Percentiles rank a stretch among this genome's conserved stretches.
These are phyloP conservation scores for Gaultheria prostrata DNA, from an alignment of 148 eudicot genomes.

Conservation along the genomic window DNA sequence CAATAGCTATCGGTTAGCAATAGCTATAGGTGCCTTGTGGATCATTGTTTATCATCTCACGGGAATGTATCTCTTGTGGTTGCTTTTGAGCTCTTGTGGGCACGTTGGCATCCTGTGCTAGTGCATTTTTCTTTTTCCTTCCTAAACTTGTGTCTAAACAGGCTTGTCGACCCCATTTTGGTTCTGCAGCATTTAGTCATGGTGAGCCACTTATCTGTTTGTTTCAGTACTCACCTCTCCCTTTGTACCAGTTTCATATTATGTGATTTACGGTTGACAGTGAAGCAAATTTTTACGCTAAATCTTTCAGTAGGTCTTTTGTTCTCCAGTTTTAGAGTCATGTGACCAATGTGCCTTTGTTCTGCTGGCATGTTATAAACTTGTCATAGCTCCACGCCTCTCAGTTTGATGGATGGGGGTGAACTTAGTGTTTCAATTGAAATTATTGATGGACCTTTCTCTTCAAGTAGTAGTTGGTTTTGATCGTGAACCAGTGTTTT, in stretches of 20 bases:
- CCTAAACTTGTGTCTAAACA: slow-evolving; percentile 6
- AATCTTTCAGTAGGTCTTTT: slow-evolving; percentile 20
- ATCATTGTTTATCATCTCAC: slow-evolving; percentile 14
- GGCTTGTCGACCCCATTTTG: slow-evolving; percentile 12
- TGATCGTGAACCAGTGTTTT: neutral
- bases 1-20: slow-evolving; percentile 23
- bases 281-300: slow-evolving; percentile 13
- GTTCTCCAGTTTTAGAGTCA: slow-evolving; percentile 25
- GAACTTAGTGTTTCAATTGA: neutral
- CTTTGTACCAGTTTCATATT: slow-evolving; percentile 13
- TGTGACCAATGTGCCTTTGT: slow-evolving; percentile 23
- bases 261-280: slow-evolving; percentile 28
- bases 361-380: slow-evolving; percentile 18
- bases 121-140: slow-evolving; percentile 3
- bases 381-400: slow-evolving; percentile 2
- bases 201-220: slow-evolving; percentile 2
- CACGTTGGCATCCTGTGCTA: slow-evolving; percentile 17
- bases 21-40: slow-evolving; percentile 24
- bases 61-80: slow-evolving; percentile 25
- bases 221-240: slow-evolving; percentile 32
- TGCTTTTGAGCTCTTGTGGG: slow-evolving; percentile 30
- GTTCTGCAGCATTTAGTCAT: slow-evolving; percentile 4
- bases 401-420: neutral
- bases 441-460: neutral
- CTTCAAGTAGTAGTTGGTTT: slow-evolving; percentile 1